Conservation (phyloP, 208 protist genomes). For the Crithidia brevicula region DNA sequence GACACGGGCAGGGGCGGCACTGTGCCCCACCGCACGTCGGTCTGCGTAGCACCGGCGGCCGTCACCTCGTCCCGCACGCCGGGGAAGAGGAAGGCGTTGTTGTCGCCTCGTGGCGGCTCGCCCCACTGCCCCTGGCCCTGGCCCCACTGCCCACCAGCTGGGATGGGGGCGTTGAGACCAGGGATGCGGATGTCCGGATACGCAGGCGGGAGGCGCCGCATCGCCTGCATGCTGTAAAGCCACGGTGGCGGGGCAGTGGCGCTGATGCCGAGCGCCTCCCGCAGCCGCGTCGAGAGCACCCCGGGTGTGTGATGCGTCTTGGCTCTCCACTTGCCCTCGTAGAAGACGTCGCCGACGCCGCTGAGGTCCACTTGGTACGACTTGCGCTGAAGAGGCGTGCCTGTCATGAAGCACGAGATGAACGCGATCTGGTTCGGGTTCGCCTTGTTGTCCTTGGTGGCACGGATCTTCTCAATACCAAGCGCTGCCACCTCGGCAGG, state of each 20-base stretch:
- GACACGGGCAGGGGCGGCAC: conserved; percentile 35
- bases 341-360: conserved; percentile 96
- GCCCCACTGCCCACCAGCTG: conserved; percentile 95
- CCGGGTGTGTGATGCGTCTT: conserved; percentile 71
- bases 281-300: conserved; percentile 91
- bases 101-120: conserved; percentile 91
- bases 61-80: conserved; percentile 84
- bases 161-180: conserved; percentile 99
- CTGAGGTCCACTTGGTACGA: conserved; percentile 88
- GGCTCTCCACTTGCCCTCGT: conserved; percentile 97
- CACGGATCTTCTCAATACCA: conserved; percentile 96
- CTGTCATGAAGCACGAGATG: conserved; percentile 98
- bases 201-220: conserved; percentile 97
- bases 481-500: conserved; percentile 93
- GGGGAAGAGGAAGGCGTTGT: conserved; percentile 85
- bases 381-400: conserved; percentile 94
- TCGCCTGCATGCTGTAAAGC: conserved; percentile 99
- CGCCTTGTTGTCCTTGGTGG: conserved; percentile 97
- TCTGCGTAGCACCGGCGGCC: conserved; percentile 14
- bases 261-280: conserved; percentile 97
- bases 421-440: conserved; percentile 97
- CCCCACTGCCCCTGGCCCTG: conserved; percentile 97
- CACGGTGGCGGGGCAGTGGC: conserved; percentile 96
- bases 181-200: conserved; percentile 98
- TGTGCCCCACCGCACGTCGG: conserved; percentile 41